Base-by-base conservation (phyloP, 73 alveolate genomes). In the Symbiodinium pilosum region DNA sequence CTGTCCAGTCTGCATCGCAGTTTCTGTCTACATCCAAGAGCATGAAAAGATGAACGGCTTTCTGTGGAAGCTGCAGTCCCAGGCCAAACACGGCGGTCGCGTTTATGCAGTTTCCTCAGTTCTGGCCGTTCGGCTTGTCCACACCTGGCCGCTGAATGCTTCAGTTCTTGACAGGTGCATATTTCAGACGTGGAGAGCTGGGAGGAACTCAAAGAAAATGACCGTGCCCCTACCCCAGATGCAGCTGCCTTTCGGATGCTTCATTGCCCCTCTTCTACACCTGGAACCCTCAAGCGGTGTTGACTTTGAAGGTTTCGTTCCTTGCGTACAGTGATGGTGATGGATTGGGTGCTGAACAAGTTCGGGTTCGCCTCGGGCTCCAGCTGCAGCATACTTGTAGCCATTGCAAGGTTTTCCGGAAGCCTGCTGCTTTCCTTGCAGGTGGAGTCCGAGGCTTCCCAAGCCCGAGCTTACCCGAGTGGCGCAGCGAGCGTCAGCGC, bases 341-440 rank as follows among this genome's bases (percentile, higher is more conserved):
- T 91, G 97, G 97, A 28, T 42, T 91, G 56, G 97, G 97, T 32
- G 97, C 97, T 5, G 97, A 91, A 86, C 97, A 91, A 91, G 97
- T 91, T 52, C 97, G 51, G 89, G 75, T 41, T 0, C 51, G 44
- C 81, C 21, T 38, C 73, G 30, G 2, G 73, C 20, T 6, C n/a
- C n/a, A n/a, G n/a, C n/a, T 54, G 30, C 30, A 54, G 26, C 73
- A 54, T 16, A 30, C 20, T n/a, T 0, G 30, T 54, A 30, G 73
- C 73, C 73, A 11, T 54, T 54, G 7, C 32, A 16, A 54, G 68
- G 28, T n/a, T 16, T 54, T 16, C 30, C 30, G 1, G 73, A n/a
- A n/a, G n/a, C 59, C 14, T 47, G 59, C 59, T 47, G 6, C 59
- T 47, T 14, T 6, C 14, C 59, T 47, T 47, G 6, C 38, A 64